Percentiles rank a stretch among this genome's conserved stretches.
phyloP scores from a whole-genome alignment of 306 rosid genomes.

The Prunus salicina region DNA sequence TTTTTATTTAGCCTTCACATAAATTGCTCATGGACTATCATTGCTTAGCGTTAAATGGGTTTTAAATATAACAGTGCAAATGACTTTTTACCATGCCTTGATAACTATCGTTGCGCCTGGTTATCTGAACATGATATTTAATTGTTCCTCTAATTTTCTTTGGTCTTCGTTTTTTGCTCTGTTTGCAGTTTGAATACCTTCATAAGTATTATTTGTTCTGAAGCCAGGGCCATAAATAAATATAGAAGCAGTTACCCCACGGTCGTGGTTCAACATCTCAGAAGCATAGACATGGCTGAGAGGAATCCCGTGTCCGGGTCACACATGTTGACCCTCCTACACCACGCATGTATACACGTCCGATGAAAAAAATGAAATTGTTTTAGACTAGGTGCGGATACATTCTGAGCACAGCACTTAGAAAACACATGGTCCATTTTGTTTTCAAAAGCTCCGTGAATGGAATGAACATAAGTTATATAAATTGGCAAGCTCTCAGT shows the following conservation, averaged over 20 bases:
- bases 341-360: neutral
- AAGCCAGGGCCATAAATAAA: neutral
- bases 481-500: neutral
- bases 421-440: neutral
- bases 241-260: neutral
- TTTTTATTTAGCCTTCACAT: neutral
- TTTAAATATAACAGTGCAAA: neutral
- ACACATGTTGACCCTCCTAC: neutral
- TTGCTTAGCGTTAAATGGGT: neutral
- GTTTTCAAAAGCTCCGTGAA: neutral
- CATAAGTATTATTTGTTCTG: neutral
- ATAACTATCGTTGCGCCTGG: neutral
- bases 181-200: neutral
- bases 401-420: neutral
- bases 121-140: neutral
- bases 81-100: neutral
- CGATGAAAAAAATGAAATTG: neutral
- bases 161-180: neutral
- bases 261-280: neutral
- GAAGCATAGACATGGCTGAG: too few relatives aligned
- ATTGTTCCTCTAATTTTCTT: neutral
- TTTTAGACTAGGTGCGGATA: neutral
- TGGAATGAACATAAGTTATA: neutral
- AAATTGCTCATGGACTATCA: neutral
- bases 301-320: too few relatives aligned